These are phyloP conservation scores for Lachancea nothofagi DNA, from an alignment of 805 yeast genomes.

Conservation along the genomic window DNA sequence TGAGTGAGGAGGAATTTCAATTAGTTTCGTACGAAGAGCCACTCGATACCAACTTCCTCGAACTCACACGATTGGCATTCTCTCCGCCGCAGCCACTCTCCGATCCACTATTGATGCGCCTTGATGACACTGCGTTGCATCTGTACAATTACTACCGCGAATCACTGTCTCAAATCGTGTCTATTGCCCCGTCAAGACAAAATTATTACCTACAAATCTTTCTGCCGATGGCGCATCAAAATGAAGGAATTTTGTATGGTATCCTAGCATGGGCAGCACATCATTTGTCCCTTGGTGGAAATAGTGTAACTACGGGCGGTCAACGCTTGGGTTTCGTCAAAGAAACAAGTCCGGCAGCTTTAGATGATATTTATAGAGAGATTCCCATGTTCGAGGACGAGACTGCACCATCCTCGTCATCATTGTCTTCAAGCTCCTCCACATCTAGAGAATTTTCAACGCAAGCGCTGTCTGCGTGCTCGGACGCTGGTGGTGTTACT, in stretches of 20 bases:
- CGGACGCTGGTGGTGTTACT: too few relatives aligned
- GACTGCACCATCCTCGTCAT: background rate
- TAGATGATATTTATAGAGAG: conserved; percentile 3
- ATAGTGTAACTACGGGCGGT: background rate
- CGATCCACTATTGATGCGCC: conserved; percentile 19
- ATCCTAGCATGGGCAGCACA: conserved; percentile 55
- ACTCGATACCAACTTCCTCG: too few relatives aligned
- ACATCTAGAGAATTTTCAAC: too few relatives aligned
- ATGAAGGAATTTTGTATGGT: conserved; percentile 45
- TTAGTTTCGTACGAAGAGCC: background rate
- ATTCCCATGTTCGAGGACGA: background rate
- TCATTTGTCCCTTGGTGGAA: conserved; percentile 18
- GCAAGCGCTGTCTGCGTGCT: too few relatives aligned
- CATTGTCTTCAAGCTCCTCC: background rate
- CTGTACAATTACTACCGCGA: conserved; percentile 48
- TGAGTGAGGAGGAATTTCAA: background rate
- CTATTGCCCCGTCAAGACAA: conserved; percentile 43
- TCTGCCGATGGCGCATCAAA: conserved; percentile 46
- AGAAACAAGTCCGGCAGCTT: conserved; percentile 2
- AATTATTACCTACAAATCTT: conserved; percentile 50
- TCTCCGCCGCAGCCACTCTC: conserved; percentile 20
- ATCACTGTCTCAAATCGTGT: conserved; percentile 42
- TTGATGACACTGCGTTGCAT: conserved; percentile 41
- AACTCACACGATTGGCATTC: background rate
- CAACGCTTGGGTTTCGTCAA: too few relatives aligned